Percentiles rank a stretch among this genome's conserved stretches.
Evolutionary conservation across 306 rosid genomes (phyloP).

Genomic region (Trifolium pratense): DNA sequence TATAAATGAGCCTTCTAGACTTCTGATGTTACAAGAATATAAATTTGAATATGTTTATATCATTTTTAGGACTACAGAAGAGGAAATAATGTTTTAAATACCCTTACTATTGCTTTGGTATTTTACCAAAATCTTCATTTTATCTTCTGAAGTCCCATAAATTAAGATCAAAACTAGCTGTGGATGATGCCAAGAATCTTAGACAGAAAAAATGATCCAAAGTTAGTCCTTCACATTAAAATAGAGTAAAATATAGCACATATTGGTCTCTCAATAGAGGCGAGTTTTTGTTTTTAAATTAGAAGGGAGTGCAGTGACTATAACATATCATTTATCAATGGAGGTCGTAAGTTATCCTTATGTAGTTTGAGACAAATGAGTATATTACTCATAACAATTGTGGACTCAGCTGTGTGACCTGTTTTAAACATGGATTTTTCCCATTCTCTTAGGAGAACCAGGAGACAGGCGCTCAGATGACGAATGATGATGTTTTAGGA

Average conservation of each 20-base stretch:
- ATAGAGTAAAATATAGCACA: conserved; percentile 4
- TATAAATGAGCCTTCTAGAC: not conserved
- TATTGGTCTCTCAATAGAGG: not conserved
- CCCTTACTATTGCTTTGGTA: not conserved
- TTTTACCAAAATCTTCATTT: not conserved
- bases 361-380: conserved; percentile 3
- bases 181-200: not conserved
- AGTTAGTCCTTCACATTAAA: not conserved
- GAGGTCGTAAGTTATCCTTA: not conserved
- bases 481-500: conserved; percentile 96
- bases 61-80: not conserved
- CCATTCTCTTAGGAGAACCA: conserved; percentile 63
- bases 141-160: not conserved
- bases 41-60: not conserved
- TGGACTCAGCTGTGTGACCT: conserved; percentile 21
- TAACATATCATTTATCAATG: not conserved
- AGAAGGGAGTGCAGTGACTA: not conserved
- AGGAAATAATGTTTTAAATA: not conserved
- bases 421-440: conserved; percentile 32
- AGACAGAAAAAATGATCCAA: not conserved
- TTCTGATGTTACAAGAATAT: not conserved
- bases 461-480: conserved; percentile 63
- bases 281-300: not conserved
- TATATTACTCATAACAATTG: conserved; percentile 25
- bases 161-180: conserved; percentile 1